These are phyloP conservation scores for Kwoniella sp. DNA, from an alignment of 768 basidiomycete genomes.

Conservation along the genomic window DNA sequence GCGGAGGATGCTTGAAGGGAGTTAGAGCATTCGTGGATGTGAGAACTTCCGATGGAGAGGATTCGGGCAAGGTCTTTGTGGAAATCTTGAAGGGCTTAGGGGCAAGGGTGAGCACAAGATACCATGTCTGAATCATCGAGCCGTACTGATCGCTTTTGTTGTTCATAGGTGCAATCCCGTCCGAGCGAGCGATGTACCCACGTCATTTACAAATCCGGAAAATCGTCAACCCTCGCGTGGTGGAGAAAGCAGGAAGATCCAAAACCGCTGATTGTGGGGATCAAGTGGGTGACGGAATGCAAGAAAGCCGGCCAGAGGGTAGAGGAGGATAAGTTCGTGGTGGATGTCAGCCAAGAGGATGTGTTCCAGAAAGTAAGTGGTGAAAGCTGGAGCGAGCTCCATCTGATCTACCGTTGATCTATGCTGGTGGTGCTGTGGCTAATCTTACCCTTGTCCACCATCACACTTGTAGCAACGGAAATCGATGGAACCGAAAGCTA, in stretches of 20 bases:
- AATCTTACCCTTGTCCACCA: neutral
- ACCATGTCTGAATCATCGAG: neutral
- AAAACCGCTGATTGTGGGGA: slow-evolving; percentile 52
- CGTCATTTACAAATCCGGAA: slow-evolving; percentile 56
- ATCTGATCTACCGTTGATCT: neutral
- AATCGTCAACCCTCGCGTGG: slow-evolving; percentile 52
- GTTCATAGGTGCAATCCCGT: slow-evolving; percentile 10
- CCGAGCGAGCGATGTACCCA: slow-evolving; percentile 54
- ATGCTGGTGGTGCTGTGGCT: neutral
- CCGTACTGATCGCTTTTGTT: neutral
- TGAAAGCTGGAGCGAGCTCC: neutral
- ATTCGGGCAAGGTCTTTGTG: slow-evolving; percentile 46
- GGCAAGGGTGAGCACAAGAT: slow-evolving; percentile 49
- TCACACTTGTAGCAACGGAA: slow-evolving; percentile 45
- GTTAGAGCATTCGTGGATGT: slow-evolving; percentile 57
- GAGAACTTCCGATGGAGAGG: slow-evolving; percentile 54
- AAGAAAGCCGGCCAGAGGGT: slow-evolving; percentile 50
- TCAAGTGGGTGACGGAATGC: slow-evolving; percentile 55
- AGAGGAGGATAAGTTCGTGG: slow-evolving; percentile 40
- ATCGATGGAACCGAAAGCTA: slow-evolving; percentile 54
- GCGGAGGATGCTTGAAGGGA: slow-evolving; percentile 46
- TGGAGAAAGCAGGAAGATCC: slow-evolving; percentile 42
- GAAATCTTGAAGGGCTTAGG: slow-evolving; percentile 54
- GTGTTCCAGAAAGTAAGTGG: slow-evolving; percentile 52
- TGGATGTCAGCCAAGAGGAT: slow-evolving; percentile 48